Conservation (phyloP, 148 eudicot species). For the Camellia sinensis region DNA sequence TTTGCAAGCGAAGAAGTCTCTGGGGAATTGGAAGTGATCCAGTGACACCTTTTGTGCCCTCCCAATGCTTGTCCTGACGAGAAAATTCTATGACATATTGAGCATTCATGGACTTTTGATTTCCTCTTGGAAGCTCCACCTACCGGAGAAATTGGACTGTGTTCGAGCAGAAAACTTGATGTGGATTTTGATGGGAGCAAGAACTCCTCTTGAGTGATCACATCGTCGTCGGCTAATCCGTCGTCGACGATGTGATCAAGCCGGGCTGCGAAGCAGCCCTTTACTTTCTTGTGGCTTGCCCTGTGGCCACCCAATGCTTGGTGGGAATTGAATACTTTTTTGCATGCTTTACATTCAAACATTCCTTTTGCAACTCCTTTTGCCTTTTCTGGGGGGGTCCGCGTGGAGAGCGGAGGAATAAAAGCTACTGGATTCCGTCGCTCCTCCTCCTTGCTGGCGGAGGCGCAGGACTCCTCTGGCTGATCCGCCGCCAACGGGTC, state of each 20-base stretch:
- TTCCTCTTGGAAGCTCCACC: conserved; percentile 41
- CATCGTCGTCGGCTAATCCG: conserved; percentile 17
- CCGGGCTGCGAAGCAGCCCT: conserved; percentile 54
- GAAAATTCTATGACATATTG: conserved; percentile 73
- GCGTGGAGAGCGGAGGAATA: not conserved
- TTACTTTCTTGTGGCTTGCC: conserved; percentile 62
- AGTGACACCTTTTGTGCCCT: conserved; percentile 91
- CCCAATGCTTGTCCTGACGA: conserved; percentile 89
- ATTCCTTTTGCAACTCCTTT: conserved; percentile 36
- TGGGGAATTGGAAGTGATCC: conserved; percentile 73
- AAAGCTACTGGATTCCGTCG: conserved; percentile 11
- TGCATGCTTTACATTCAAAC: conserved; percentile 62
- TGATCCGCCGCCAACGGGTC: conserved; percentile 25
- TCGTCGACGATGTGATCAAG: conserved; percentile 26
- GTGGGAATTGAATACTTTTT: conserved; percentile 58
- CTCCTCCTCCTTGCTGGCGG: conserved; percentile 45
- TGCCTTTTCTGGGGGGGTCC: conserved; percentile 24
- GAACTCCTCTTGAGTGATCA: conserved; percentile 30
- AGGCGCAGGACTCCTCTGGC: conserved; percentile 48
- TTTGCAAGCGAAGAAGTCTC: conserved; percentile 46
- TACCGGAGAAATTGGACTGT: conserved; percentile 15
- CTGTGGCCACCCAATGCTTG: conserved; percentile 61
- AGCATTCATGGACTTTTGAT: conserved; percentile 76
- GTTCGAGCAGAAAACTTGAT: conserved; percentile 36
- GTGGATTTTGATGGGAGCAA: conserved; percentile 33